Percentiles rank a stretch among this genome's conserved stretches.
Evolutionary conservation across 73 alveolate genomes (phyloP).

Genomic region (Tetrahymena thermophila): DNA sequence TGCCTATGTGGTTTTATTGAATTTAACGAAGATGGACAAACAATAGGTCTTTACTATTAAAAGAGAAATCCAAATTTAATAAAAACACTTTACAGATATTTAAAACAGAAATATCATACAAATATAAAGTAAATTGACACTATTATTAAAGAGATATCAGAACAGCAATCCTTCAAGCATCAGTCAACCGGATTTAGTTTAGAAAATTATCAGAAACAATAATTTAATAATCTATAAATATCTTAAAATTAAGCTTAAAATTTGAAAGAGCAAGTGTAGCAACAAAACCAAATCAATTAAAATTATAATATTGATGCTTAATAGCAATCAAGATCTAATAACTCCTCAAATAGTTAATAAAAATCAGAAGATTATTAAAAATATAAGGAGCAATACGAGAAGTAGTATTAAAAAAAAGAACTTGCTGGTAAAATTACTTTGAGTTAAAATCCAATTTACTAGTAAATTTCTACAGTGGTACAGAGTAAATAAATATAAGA

Average conservation of each 20-base stretch:
- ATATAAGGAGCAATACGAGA: background rate
- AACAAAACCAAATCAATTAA: background rate
- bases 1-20: background rate
- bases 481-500: background rate
- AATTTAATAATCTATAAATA: background rate
- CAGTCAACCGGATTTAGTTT: background rate
- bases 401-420: background rate
- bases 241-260: background rate
- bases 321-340: background rate
- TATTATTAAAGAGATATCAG: background rate
- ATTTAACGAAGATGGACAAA: background rate
- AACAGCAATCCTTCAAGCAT: background rate
- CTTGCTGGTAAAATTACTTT: background rate
- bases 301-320: background rate
- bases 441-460: background rate
- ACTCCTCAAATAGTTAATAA: background rate
- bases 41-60: background rate
- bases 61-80: background rate
- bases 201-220: background rate
- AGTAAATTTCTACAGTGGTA: background rate
- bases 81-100: background rate
- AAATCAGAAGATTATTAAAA: background rate
- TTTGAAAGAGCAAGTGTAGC: background rate
- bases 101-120: background rate
- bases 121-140: background rate